phyloP scores from a whole-genome alignment of 2,329 filamentous ascomycete genomes.

The Lasiodiplodia sp. region DNA sequence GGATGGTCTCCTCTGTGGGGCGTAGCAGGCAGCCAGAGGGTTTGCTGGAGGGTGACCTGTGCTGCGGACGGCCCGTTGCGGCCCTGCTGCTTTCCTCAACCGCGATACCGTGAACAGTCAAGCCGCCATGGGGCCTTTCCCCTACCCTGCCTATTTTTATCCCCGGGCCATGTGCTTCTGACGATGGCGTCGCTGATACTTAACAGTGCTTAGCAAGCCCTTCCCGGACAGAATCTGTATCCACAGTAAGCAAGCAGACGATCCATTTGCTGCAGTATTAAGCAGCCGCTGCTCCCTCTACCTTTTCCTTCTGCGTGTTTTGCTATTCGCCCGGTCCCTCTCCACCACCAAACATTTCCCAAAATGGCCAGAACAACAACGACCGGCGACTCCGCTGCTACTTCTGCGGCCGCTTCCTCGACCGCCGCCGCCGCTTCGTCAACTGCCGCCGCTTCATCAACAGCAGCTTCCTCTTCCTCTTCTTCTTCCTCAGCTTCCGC shows the following conservation, averaged over 20 bases:
- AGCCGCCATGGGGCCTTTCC: conserved; percentile 3
- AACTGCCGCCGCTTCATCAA: background rate
- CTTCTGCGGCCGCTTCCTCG: background rate
- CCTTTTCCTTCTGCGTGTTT: background rate
- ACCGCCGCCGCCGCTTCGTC: background rate
- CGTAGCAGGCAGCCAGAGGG: conserved; percentile 3
- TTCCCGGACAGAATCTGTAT: background rate
- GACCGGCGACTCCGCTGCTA: background rate
- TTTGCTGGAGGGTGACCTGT: conserved; percentile 5
- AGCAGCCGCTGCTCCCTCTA: conserved; percentile 5
- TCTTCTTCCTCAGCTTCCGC: background rate
- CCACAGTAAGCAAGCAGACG: background rate
- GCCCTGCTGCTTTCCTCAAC: conserved; percentile 12
- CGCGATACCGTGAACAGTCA: background rate
- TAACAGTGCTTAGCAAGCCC: conserved; percentile 9
- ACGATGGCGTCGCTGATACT: background rate
- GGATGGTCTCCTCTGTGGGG: conserved; percentile 24
- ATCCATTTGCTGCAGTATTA: background rate
- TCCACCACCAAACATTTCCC: background rate
- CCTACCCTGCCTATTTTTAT: conserved; percentile 13
- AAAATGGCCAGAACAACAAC: conserved; percentile 9
- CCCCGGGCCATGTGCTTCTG: background rate
- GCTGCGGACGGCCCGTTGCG: conserved; percentile 27
- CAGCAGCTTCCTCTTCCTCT: background rate
- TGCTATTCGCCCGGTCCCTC: background rate